Evolutionary conservation across 208 protist genomes (phyloP).

Genomic region (Trypanosoma avium): DNA sequence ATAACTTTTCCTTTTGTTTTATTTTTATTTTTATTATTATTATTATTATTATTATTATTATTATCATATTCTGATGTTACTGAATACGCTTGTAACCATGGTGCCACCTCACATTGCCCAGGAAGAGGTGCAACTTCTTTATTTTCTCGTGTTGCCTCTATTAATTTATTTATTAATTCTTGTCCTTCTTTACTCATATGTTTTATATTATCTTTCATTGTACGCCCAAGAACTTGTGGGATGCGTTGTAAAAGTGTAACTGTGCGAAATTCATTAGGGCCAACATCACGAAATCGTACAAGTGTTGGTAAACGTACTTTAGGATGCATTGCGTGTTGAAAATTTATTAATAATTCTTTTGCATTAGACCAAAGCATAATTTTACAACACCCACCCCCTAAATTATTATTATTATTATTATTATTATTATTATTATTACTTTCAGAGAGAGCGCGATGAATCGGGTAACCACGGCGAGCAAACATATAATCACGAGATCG

Average conservation of each 20-base stretch:
- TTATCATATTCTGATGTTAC: slow-evolving; percentile 42
- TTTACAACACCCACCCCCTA: slow-evolving; percentile 68
- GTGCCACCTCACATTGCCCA: slow-evolving; percentile 48
- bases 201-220: slow-evolving; percentile 38
- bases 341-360: slow-evolving; percentile 58
- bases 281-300: slow-evolving; percentile 70
- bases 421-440: neutral
- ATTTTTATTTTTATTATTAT: neutral
- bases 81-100: slow-evolving; percentile 82
- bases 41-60: neutral
- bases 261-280: slow-evolving; percentile 64
- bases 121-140: slow-evolving; percentile 61
- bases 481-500: slow-evolving; percentile 83
- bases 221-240: slow-evolving; percentile 52
- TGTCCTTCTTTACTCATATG: slow-evolving; percentile 21
- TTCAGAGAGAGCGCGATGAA: slow-evolving; percentile 51
- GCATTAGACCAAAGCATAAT: slow-evolving; percentile 71
- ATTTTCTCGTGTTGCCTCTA: slow-evolving; percentile 39
- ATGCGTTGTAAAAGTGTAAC: slow-evolving; percentile 64
- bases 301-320: slow-evolving; percentile 64
- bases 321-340: slow-evolving; percentile 47
- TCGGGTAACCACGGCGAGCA: slow-evolving; percentile 54
- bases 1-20: slow-evolving; percentile 9
- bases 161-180: slow-evolving; percentile 34
- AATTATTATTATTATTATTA: neutral